Conservation (phyloP, 257 asterid species). For the Scutellaria minor region DNA sequence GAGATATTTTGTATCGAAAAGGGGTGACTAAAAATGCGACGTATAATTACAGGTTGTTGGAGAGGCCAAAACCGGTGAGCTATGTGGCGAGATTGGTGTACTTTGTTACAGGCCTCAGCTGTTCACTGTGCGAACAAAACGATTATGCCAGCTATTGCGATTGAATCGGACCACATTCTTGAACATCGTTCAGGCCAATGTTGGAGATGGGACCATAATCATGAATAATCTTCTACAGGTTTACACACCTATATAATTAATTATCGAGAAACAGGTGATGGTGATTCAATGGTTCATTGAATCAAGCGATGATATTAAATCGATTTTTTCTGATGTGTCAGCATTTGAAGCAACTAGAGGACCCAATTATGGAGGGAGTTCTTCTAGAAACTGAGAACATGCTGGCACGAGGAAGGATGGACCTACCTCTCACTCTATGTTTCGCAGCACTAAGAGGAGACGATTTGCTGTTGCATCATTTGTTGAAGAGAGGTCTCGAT, state of each 20-base stretch:
- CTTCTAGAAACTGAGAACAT: slow-evolving; percentile 85
- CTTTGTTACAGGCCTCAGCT: slow-evolving; percentile 93
- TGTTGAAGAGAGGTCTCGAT: slow-evolving; percentile 91
- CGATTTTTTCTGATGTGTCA: slow-evolving; percentile 36
- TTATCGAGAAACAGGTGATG: not conserved
- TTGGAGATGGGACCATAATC: slow-evolving; percentile 90
- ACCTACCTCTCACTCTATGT: slow-evolving; percentile 88
- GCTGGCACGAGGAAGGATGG: slow-evolving; percentile 97
- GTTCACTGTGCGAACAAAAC: slow-evolving; percentile 84
- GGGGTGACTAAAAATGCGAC: not conserved
- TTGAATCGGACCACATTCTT: slow-evolving; percentile 77
- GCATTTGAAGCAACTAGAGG: slow-evolving; percentile 82
- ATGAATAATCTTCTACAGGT: slow-evolving; percentile 94
- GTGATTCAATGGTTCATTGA: slow-evolving; percentile 4
- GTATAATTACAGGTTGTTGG: slow-evolving; percentile 66
- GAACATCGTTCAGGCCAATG: slow-evolving; percentile 88
- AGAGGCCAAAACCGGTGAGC: slow-evolving; percentile 82
- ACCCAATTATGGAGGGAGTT: slow-evolving; percentile 92
- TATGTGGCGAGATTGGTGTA: slow-evolving; percentile 94
- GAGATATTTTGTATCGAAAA: not conserved
- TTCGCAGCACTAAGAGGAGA: slow-evolving; percentile 93
- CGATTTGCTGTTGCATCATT: slow-evolving; percentile 80
- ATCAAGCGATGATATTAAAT: slow-evolving; percentile 9
- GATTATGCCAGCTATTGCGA: slow-evolving; percentile 81
- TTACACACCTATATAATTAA: not conserved